Conservation (phyloP, 345 rosid species). For the Theobroma cacao region DNA sequence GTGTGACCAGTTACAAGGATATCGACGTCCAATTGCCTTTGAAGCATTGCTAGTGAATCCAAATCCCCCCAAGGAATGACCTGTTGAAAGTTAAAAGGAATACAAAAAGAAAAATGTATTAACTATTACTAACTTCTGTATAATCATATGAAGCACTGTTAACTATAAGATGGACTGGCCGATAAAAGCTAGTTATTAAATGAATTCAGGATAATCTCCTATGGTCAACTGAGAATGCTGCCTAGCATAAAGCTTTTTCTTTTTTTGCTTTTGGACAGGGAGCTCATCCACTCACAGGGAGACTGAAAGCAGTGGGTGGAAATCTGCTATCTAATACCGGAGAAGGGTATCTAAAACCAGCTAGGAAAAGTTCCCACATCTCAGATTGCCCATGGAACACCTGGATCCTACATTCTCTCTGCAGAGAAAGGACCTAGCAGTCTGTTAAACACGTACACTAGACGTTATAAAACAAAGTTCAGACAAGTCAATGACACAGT, state of each 20-base stretch:
- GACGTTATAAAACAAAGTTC: not conserved
- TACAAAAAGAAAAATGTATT: not conserved
- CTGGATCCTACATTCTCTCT: not conserved
- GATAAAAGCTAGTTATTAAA: not conserved
- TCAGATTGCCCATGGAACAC: not conserved
- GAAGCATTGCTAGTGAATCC: conserved; percentile 92
- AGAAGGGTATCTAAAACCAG: not conserved
- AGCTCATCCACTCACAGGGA: not conserved
- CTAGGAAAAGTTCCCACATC: not conserved
- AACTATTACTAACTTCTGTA: not conserved
- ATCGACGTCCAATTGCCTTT: conserved; percentile 92
- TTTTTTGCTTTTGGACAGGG: not conserved
- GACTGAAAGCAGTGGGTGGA: not conserved
- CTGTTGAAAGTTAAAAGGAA: conserved; percentile 27
- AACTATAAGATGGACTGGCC: not conserved
- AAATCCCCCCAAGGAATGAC: conserved; percentile 98
- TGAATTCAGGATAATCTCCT: not conserved
- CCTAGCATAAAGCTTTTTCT: not conserved
- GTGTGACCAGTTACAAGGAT: conserved; percentile 95
- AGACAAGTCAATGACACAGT: not conserved
- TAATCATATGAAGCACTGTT: not conserved
- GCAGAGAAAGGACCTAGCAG: not conserved
- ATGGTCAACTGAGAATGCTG: not conserved
- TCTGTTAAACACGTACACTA: not conserved
- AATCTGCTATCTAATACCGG: not conserved